Evolutionary conservation across 192 early-diverging fungal genomes (phyloP), one percentile per base, ranked within the genome.

Genomic region (Martensiomyces pterosporus): DNA sequence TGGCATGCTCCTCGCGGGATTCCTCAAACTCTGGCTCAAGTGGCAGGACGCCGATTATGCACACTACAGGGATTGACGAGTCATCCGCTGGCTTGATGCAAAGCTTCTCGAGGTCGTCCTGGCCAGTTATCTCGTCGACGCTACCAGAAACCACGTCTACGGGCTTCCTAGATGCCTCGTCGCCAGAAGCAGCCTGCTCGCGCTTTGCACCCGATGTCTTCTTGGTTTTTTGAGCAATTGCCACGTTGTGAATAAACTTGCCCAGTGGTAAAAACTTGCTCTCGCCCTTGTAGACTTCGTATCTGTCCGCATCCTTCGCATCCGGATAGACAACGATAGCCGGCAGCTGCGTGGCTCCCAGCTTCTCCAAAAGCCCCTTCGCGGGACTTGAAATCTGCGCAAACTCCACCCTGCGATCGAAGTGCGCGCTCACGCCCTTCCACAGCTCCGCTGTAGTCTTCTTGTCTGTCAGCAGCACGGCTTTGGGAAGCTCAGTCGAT

Each of bases 371-470:
- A 17, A 80, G 50, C 2, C 65, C 65, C 29, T 57, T 52, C 15
- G 76, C 80, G 1, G 82, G 66, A 8, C 75, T 57, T 24, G 76
- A 67, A 13, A 90, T 81, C 39, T 91, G 86, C 0, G 84, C 92
- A 45, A 95, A 80, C 18, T 73, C 33, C 52, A 95, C 65, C 17
- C 78, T 75, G 49, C 80, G 64, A 47, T 79, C 66, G 61, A 86
- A 87, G 44, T 87, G 85, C 21, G 85, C 79, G 8, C 88, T 88
- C 12, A 98, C 51, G 17, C 89, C 89, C 60, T 91, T 93, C 76
- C 90, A 90, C 34, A 98, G 79, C 26, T 87, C 79, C 22, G 92
- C 82, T 3, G 87, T 81, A 9, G 66, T 67, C n/a, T 76, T 29
- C 47, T 93, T 94, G 35, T 85, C 74, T 0, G 90, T 90, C 41